A percentile compares a stretch with the other conserved stretches of the same genome.
Conservation (phyloP, 257 asterid species). For the Osmanthus fragrans region DNA sequence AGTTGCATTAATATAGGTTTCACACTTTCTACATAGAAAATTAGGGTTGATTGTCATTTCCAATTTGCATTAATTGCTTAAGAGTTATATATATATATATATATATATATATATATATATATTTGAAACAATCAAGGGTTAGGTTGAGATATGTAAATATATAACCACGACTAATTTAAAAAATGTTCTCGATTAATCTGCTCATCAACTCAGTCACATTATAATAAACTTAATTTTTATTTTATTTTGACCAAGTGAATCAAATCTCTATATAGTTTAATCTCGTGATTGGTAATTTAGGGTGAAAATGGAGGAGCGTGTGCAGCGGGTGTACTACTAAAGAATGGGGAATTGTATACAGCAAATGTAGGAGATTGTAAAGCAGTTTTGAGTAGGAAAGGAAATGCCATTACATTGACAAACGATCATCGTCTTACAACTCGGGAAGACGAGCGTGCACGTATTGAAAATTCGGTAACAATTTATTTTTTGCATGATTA, state of each 20-base stretch:
- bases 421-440: slow-evolving; percentile 44
- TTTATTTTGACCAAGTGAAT: no score
- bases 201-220: background rate
- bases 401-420: slow-evolving; percentile 40
- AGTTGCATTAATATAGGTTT: background rate
- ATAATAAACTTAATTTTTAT: no score
- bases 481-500: background rate
- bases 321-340: slow-evolving; percentile 49
- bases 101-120: no score
- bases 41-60: background rate
- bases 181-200: background rate
- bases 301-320: slow-evolving; percentile 52
- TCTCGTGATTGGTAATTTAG: slow-evolving; percentile 11
- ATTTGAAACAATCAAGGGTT: background rate
- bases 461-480: slow-evolving; percentile 42
- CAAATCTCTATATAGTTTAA: no score
- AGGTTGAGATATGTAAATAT: background rate
- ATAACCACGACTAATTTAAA: background rate
- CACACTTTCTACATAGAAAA: no score
- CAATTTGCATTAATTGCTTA: background rate
- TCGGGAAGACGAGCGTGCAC: slow-evolving; percentile 44
- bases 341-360: slow-evolving; percentile 44
- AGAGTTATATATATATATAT: no score
- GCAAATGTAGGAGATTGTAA: slow-evolving; percentile 54
- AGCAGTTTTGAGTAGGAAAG: slow-evolving; percentile 45